Base-by-base conservation (phyloP, 441 rosid genomes). In the Corymbia calophylla region DNA sequence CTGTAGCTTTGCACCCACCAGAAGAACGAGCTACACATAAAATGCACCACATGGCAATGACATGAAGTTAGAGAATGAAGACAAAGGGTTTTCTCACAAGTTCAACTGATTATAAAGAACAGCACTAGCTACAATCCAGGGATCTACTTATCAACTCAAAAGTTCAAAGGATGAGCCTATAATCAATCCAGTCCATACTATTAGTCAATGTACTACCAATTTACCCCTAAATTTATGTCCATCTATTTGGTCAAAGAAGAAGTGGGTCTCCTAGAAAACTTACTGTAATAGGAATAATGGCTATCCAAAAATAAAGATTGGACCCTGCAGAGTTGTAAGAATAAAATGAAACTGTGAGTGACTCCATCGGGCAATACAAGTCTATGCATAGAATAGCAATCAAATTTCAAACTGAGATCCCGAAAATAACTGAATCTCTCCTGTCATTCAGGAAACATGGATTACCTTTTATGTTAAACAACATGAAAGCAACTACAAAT, bases 231-330 rank as follows among this genome's bases (percentile, higher is more conserved):
- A 86, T 44, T 88, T 35, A 31, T 68, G 54, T 90, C 86, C 86
- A 66, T 80, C 54, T 70, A 53, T 54, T 17, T 48, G 82, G 53
- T 62, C 44, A 29, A 68, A 86, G 87, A 62, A 80, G 77, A 85
- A 66, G 91, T 86, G 44, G 48, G 88, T 53, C 25, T 47, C 66
- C n/a, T 51, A 87, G 73, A 60, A 77, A 31, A 94, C 98, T 95
- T 91, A 97, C 99, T 12, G 96, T 92, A 87, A 95, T 88, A 70
- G 99, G 99, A 92, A 97, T 95, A 92, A 95, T 94, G 56, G 99
- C 98, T 92, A 97, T 96, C 99, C 99, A 97, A 93, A 97, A 97
- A 93, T 97, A 97, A 47, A 97, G 99, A 93, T 97, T 96, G 85
- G 98, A 97, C 27, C 99, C 99, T 97, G 97, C 87, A 91, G 70